Evolutionary conservation across 345 rosid species (phyloP), one percentile per base, ranked within the genome.

Genomic region (Excoecaria agallocha): DNA sequence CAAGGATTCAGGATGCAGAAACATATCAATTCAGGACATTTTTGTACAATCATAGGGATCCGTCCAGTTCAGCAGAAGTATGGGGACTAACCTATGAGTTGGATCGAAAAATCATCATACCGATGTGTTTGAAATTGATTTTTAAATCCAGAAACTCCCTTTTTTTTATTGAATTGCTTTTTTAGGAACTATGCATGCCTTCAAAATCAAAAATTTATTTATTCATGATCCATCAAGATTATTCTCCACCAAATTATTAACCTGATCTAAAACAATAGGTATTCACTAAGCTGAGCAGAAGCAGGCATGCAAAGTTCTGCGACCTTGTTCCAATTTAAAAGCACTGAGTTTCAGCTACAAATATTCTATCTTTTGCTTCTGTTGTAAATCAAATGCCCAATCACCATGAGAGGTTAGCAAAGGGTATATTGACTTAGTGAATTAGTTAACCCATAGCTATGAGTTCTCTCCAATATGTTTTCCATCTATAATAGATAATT

Each of bases 181-280:
- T 57, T 15, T n/a, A 17, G 30, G 43, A 57, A 13, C 17, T 52
- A 52, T 20, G 6, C 46, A 52, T 19, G 61, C 72, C 24, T 12
- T 48, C 38, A 6, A 69, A 51, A 35, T 25, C 10, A 69, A 52
- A 11, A 41, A 30, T 30, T 30, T 30, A 37, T 69, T 41, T n/a
- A 11, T 49, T 49, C 52, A 49, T 49, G 52, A 49, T 69, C 19
- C 38, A 22, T 30, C 30, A 30, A 30, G 30, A 30, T 30, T 30
- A 30, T 30, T 30, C 30, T 30, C 30, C 2, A 30, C 30, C 30
- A 30, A 30, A 1, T 30, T 30, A 30, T 30, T 30, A 2, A 30
- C 61, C 60, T 37, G 72, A 20, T 13, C 56, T 67, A 30, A 67
- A 49, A 48, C n/a, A 67, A 24, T 48, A 67, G 41, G 11, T 15